phyloP scores from a whole-genome alignment of 2,329 filamentous ascomycete genomes.

The Pseudogymnoascus sp. region DNA sequence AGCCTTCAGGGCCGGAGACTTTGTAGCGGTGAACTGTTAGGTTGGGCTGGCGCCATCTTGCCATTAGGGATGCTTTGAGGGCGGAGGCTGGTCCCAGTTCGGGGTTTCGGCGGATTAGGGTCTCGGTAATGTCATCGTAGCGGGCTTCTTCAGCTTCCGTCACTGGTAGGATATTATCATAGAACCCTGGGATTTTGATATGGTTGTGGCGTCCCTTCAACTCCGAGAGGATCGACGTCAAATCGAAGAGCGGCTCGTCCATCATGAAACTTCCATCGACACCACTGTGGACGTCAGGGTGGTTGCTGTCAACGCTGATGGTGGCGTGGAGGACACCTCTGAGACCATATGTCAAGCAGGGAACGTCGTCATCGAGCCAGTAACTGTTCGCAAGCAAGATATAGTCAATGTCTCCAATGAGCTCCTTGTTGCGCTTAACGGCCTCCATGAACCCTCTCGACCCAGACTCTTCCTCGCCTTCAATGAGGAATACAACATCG shows the following conservation, averaged over 20 bases:
- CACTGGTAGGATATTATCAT: conserved; percentile 71
- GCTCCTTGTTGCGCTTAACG: conserved; percentile 66
- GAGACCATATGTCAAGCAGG: conserved; percentile 89
- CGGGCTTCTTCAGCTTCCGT: conserved; percentile 67
- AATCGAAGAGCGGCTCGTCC: conserved; percentile 85
- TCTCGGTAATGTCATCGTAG: conserved; percentile 75
- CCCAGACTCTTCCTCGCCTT: conserved; percentile 93
- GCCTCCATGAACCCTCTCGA: conserved; percentile 84
- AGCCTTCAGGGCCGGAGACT: conserved; percentile 84
- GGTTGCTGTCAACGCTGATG: conserved; percentile 73
- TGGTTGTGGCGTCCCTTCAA: conserved; percentile 74
- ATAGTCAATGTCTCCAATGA: conserved; percentile 88
- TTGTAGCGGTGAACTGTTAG: conserved; percentile 90
- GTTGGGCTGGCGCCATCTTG: conserved; percentile 90
- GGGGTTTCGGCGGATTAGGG: conserved; percentile 64
- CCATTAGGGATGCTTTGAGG: conserved; percentile 81
- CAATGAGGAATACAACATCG: conserved; percentile 88
- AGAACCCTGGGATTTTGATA: conserved; percentile 80
- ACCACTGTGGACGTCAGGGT: conserved; percentile 87
- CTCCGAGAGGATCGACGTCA: conserved; percentile 73
- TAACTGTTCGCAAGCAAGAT: conserved; percentile 96
- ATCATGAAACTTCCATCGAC: conserved; percentile 90
- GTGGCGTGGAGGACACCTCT: conserved; percentile 91
- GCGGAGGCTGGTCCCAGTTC: conserved; percentile 48
- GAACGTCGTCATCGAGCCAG: conserved; percentile 93